Base-by-base conservation (phyloP, 768 basidiomycete genomes). In the Cystofilobasidium capitatum region DNA sequence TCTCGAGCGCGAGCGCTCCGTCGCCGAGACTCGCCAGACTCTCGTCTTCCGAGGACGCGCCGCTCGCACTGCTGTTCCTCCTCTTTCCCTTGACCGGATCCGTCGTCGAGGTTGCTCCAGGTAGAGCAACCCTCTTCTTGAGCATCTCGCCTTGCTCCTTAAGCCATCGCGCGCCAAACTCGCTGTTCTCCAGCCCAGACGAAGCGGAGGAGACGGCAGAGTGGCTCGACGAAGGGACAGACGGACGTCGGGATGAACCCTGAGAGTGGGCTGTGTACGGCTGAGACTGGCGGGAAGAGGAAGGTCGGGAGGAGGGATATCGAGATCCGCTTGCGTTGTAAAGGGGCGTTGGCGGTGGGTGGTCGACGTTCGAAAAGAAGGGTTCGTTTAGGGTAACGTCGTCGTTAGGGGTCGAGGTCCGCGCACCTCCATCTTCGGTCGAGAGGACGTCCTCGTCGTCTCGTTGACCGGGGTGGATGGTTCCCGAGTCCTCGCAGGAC, bases 161-260 rank as follows among this genome's bases (percentile, higher is more conserved):
- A 51, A 94, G 76, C 91, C 91, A 93, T 33, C 86, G 83, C 9
- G 83, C 84, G 0, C 88, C 88, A 12, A 88, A 83, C 73, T 87
- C 85, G 64, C 81, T 81, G 8, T 81, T 81, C 55, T 68, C 66
- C 37, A 62, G 60, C 20, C 60, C 60, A 6, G 60, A 68, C 9
- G 65, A 29, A 3, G 44, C 45, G 10, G 65, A 66, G 24, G 65
- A 66, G 44, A 49, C 36, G 33, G 58, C 33, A 29, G 42, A 55
- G 12, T 60, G 57, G 16, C 40, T 40, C 17, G 65, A 66, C 0
- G 36, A 39, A 13, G 51, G 51, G 16, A 8, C 37, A 14, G 63
- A 29, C 29, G 54, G 14, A 20, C 24, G 51, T 20, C 54, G 39
- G 4, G 24, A 26, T 16, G 39, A 31, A 44, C 22, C n/a, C 13